Base-by-base conservation (phyloP, 1,139 yeast genomes). In the Magnusiomyces tetraspermus region DNA sequence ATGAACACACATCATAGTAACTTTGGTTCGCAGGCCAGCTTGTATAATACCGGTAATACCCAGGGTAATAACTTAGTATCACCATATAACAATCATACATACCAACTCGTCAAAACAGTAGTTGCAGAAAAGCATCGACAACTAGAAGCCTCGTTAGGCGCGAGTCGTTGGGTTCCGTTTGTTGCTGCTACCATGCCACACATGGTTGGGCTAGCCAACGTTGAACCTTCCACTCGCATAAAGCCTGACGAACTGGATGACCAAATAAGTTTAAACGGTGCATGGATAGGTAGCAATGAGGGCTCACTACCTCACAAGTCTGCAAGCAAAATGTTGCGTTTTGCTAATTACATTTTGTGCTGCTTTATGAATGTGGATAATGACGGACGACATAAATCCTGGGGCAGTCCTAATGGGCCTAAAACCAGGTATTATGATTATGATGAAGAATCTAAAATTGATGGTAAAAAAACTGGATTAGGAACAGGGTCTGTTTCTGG, bases 381-480 rank as follows among this genome's bases (percentile, higher is more conserved):
- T 10, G 37, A 21, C 15, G 28, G 31, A 59, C 67, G 1, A 63
- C 62, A 24, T 64, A 63, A 43, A 58, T 65, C 1, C 55, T 66
- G 55, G 80, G 79, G 50, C 80, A 80, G 59, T 77, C 85, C 76
- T 71, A 76, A n/a, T n/a, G n/a, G 52, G 90, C 94, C 1, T 74
- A 77, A 26, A 62, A 86, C n/a, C n/a, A n/a, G n/a, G n/a, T n/a
- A n/a, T n/a, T n/a, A n/a, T n/a, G n/a, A n/a, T n/a, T n/a, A n/a
- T n/a, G n/a, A n/a, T n/a, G n/a, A n/a, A n/a, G n/a, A n/a, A n/a
- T n/a, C n/a, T n/a, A n/a, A n/a, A n/a, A n/a, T n/a, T n/a, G n/a
- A n/a, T n/a, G n/a, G n/a, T n/a, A n/a, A n/a, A n/a, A n/a, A n/a
- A n/a, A n/a, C n/a, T n/a, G n/a, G n/a, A n/a, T n/a, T n/a, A n/a